Evolutionary conservation across 2,329 filamentous ascomycete species (phyloP).

Genomic region (Tolypocladium ovalisporum): DNA sequence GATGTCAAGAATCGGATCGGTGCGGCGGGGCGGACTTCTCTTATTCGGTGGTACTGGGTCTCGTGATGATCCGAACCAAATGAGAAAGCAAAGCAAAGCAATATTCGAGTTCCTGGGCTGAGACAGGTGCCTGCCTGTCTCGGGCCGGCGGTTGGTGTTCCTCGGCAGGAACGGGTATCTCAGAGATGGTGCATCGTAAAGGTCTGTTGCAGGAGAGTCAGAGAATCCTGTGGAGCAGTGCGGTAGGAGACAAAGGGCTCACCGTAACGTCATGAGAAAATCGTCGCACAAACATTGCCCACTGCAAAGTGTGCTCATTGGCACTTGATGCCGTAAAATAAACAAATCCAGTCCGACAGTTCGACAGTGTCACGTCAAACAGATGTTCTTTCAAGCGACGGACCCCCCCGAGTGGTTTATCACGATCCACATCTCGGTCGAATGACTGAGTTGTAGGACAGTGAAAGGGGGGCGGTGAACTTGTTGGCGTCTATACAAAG

Average conservation of each 20-base stretch:
- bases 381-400: background rate
- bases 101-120: background rate
- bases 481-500: background rate
- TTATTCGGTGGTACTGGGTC: background rate
- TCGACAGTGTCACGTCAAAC: background rate
- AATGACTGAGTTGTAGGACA: too few relatives aligned
- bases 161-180: background rate
- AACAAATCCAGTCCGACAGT: background rate
- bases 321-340: background rate
- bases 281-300: background rate
- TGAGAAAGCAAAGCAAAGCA: background rate
- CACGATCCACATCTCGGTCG: background rate
- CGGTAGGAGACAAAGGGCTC: background rate
- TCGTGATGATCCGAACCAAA: background rate
- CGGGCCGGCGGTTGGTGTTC: background rate
- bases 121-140: background rate
- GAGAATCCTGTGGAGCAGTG: background rate
- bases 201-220: background rate
- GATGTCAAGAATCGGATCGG: background rate
- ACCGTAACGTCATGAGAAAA: background rate
- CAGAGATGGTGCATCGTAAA: background rate
- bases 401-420: background rate
- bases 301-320: background rate
- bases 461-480: too few relatives aligned
- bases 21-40: background rate